Percentiles rank a stretch among this genome's conserved stretches.
Conservation (phyloP, 2,329 filamentous ascomycete genomes). For the Cercospora sp. region DNA sequence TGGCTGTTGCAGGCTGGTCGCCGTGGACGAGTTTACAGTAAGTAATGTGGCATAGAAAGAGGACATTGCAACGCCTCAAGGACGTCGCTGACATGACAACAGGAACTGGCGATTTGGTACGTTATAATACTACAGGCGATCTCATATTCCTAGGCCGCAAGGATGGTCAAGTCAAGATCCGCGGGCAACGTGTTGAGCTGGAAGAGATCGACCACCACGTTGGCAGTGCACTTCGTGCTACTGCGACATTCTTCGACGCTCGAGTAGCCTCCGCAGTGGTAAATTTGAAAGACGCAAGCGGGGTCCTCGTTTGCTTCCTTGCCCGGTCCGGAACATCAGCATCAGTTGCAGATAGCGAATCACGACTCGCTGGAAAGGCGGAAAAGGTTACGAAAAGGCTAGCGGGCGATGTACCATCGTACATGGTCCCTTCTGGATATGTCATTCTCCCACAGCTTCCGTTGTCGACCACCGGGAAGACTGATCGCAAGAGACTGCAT, state of each 20-base stretch:
- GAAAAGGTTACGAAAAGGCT: too few relatives aligned
- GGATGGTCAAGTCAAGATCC: slow-evolving; percentile 14
- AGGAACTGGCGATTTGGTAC: too few relatives aligned
- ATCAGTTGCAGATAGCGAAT: too few relatives aligned
- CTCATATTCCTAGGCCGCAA: slow-evolving; percentile 3
- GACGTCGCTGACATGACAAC: too few relatives aligned
- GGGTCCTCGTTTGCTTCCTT: neutral
- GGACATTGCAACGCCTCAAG: too few relatives aligned
- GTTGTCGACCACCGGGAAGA: neutral
- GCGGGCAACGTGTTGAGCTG: slow-evolving; percentile 12
- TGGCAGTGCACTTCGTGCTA: neutral
- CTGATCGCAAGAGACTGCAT: neutral
- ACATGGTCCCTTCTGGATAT: neutral
- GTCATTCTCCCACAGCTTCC: neutral
- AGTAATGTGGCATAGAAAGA: too few relatives aligned
- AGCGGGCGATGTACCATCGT: neutral
- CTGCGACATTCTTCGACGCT: neutral
- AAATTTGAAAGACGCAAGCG: too few relatives aligned
- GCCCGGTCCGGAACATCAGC: neutral
- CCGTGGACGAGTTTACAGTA: too few relatives aligned
- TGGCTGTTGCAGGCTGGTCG: too few relatives aligned
- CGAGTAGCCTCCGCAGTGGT: neutral
- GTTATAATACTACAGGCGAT: too few relatives aligned
- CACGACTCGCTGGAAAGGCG: too few relatives aligned
- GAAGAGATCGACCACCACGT: slow-evolving; percentile 8